These are phyloP conservation scores for Abelmoschus esculentus DNA, from an alignment of 345 rosid genomes.

Conservation along the genomic window DNA sequence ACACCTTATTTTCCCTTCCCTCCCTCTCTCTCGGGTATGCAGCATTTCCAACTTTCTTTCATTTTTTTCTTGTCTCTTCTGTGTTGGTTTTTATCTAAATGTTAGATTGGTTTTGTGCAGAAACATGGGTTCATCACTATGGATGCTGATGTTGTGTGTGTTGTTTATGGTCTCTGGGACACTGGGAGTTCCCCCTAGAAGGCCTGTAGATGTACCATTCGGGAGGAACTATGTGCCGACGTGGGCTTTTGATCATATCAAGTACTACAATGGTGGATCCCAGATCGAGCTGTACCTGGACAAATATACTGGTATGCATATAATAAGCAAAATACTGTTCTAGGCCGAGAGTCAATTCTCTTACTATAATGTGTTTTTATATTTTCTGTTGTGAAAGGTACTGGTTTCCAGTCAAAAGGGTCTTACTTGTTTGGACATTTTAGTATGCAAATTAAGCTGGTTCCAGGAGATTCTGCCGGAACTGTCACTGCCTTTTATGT, in stretches of 20 bases:
- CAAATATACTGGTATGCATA: conserved; percentile 51
- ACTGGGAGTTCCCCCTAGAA: conserved; percentile 49
- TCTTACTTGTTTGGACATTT: conserved; percentile 77
- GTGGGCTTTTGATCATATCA: conserved; percentile 92
- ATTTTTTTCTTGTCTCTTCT: too few species aligned
- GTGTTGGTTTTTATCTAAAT: background rate
- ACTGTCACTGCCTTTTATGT: conserved; percentile 80
- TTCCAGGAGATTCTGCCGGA: conserved; percentile 79
- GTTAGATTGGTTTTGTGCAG: background rate
- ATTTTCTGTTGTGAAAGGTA: conserved; percentile 30
- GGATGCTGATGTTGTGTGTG: conserved; percentile 25
- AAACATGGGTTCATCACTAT: conserved; percentile 22
- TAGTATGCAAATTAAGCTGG: conserved; percentile 74
- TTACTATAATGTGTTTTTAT: background rate
- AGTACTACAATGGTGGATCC: conserved; percentile 67
- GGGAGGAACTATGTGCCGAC: conserved; percentile 73
- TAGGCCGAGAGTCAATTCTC: background rate
- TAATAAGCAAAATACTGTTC: background rate
- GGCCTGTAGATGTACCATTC: conserved; percentile 56
- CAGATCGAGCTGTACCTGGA: conserved; percentile 63
- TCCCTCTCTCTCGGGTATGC: too few species aligned
- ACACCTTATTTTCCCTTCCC: too few species aligned
- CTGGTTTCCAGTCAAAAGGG: conserved; percentile 84
- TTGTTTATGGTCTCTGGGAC: conserved; percentile 40
- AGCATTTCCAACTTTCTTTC: too few species aligned